Conservation (phyloP, 2,329 filamentous ascomycete species). For the Cordyceps farinosa region DNA sequence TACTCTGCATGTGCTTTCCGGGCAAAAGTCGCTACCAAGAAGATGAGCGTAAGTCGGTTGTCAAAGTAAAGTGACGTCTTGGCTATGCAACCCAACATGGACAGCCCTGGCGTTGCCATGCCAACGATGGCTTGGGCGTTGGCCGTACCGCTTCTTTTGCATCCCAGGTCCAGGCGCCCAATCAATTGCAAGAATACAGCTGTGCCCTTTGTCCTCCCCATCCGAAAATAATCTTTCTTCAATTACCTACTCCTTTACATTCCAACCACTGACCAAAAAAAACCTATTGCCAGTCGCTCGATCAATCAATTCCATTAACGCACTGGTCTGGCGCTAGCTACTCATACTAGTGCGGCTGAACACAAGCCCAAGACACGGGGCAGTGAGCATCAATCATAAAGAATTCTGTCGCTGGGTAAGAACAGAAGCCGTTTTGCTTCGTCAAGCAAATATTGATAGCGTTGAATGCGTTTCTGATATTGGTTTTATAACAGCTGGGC, state of each 20-base stretch:
- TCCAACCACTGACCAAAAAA: slow-evolving; percentile 5
- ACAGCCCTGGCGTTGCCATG: slow-evolving; percentile 1
- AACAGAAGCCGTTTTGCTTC: not conserved
- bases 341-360: slow-evolving; percentile 11
- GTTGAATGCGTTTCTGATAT: not conserved
- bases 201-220: not conserved
- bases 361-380: not conserved
- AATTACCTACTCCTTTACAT: not conserved
- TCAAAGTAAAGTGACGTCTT: not conserved
- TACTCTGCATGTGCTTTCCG: too few species aligned
- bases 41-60: not conserved
- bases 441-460: not conserved
- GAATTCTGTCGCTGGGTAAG: not conserved
- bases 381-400: not conserved
- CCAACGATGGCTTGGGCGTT: slow-evolving; percentile 8
- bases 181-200: not conserved
- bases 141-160: not conserved
- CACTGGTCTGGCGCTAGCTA: slow-evolving; percentile 4
- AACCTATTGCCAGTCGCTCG: not conserved
- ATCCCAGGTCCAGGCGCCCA: not conserved
- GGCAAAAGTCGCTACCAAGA: not conserved
- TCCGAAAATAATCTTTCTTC: not conserved
- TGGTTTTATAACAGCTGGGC: not conserved
- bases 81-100: not conserved
- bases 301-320: not conserved